Evolutionary conservation across 2,329 filamentous ascomycete genomes (phyloP).

Genomic region (Teratosphaeria epicoccoides): DNA sequence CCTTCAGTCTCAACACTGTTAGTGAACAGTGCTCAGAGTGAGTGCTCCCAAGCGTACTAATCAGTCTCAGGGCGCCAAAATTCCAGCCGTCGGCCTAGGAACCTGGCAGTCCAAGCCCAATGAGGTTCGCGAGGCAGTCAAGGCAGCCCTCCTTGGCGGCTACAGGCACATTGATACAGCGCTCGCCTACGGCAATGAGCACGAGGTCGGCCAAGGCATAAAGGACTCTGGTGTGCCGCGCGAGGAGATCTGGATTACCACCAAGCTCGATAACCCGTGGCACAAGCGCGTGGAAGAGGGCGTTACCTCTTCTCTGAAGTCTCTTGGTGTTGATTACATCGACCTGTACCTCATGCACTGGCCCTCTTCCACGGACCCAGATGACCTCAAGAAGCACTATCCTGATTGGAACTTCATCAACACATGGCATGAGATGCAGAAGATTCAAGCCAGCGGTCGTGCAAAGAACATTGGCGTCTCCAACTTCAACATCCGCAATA

Average conservation of each 20-base stretch:
- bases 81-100: constrained; percentile 64
- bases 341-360: constrained; percentile 65
- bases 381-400: constrained; percentile 55
- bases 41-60: neutral
- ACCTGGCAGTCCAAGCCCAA: constrained; percentile 67
- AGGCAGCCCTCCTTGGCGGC: constrained; percentile 49
- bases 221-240: constrained; percentile 54
- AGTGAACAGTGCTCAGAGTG: constrained; percentile 1
- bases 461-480: constrained; percentile 67
- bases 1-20: constrained; percentile 47
- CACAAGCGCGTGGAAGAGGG: constrained; percentile 58
- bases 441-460: constrained; percentile 55
- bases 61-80: constrained; percentile 47
- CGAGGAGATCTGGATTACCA: constrained; percentile 63
- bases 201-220: constrained; percentile 62
- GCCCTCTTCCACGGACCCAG: constrained; percentile 54
- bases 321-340: constrained; percentile 54
- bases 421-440: constrained; percentile 47
- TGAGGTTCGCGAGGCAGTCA: constrained; percentile 60
- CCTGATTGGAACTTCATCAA: constrained; percentile 74
- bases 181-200: constrained; percentile 67
- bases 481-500: constrained; percentile 73
- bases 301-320: constrained; percentile 49
- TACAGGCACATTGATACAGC: constrained; percentile 59
- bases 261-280: constrained; percentile 74